Conservation (phyloP, 2,329 filamentous ascomycete genomes). For the Calycina marina region DNA sequence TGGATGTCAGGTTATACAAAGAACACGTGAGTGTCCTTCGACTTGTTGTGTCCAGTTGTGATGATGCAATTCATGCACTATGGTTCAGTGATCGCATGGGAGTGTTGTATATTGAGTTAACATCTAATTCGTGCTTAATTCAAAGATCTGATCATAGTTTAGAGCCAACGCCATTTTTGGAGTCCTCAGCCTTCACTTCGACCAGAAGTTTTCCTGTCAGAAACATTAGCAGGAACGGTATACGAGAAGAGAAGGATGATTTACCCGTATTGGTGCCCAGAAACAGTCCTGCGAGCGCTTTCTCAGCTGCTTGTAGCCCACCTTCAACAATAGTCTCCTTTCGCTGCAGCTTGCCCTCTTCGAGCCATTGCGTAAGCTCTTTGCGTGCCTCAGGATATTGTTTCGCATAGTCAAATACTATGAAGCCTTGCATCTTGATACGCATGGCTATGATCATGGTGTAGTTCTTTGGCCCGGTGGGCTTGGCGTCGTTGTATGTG, state of each 20-base stretch:
- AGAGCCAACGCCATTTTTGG: constrained; percentile 4
- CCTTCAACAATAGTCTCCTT: constrained; percentile 58
- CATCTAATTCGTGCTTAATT: neutral
- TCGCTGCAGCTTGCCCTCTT: constrained; percentile 55
- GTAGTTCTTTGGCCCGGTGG: constrained; percentile 42
- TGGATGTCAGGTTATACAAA: too few relatives aligned
- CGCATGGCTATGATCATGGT: constrained; percentile 37
- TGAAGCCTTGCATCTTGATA: constrained; percentile 54
- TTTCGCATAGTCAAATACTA: constrained; percentile 51
- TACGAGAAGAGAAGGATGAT: constrained; percentile 3
- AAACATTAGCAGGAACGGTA: neutral
- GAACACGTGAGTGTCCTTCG: too few relatives aligned
- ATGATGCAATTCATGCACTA: too few relatives aligned
- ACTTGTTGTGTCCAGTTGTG: too few relatives aligned
- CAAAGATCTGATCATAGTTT: constrained; percentile 2
- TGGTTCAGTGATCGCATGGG: too few relatives aligned
- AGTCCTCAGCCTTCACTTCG: constrained; percentile 31
- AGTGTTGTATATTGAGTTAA: too few relatives aligned
- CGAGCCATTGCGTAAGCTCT: constrained; percentile 52
- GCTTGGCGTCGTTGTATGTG: constrained; percentile 47
- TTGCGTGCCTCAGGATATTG: constrained; percentile 42
- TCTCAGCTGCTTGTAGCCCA: constrained; percentile 48
- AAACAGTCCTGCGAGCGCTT: constrained; percentile 49
- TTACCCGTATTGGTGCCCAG: constrained; percentile 54
- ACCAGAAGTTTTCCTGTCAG: constrained; percentile 37